Conservation (phyloP, 1,139 yeast species). For the Candida pseudoviswanathii region DNA sequence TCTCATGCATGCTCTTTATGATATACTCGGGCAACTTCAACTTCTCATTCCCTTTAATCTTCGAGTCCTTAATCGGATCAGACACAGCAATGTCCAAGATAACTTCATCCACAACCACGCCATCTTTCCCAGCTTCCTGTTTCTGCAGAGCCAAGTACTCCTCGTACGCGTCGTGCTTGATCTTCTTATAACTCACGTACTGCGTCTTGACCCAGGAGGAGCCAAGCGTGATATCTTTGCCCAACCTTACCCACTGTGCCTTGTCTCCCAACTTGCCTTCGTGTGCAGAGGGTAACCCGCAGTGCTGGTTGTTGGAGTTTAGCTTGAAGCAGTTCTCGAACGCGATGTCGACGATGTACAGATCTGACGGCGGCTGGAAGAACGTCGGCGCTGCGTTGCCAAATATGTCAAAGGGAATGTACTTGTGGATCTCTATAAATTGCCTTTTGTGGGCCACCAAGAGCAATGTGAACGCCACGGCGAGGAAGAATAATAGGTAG, state of each 20-base stretch:
- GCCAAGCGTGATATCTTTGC: slow-evolving; percentile 42
- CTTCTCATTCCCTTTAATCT: slow-evolving; percentile 36
- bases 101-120: slow-evolving; percentile 23
- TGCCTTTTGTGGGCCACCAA: slow-evolving; percentile 37
- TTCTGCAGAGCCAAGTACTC: slow-evolving; percentile 7
- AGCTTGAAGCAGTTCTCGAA: slow-evolving; percentile 33
- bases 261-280: slow-evolving; percentile 36
- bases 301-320: slow-evolving; percentile 25
- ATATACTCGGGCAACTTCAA: slow-evolving; percentile 31
- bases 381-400: slow-evolving; percentile 31
- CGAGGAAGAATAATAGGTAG: slow-evolving; percentile 15
- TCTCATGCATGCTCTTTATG: slow-evolving; percentile 30
- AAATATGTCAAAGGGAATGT: slow-evolving; percentile 29
- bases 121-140: slow-evolving; percentile 2
- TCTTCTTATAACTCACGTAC: slow-evolving; percentile 35
- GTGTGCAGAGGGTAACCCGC: slow-evolving; percentile 34
- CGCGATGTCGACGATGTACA: slow-evolving; percentile 39
- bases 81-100: slow-evolving; percentile 42
- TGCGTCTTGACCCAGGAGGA: slow-evolving; percentile 34
- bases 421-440: slow-evolving; percentile 30
- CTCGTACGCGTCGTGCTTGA: slow-evolving; percentile 19
- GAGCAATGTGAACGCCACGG: slow-evolving; percentile 23
- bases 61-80: slow-evolving; percentile 28
- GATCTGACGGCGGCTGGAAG: slow-evolving; percentile 43
- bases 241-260: slow-evolving; percentile 34